phyloP scores from a whole-genome alignment of 148 eudicot species.

The Rhododendron vialii region DNA sequence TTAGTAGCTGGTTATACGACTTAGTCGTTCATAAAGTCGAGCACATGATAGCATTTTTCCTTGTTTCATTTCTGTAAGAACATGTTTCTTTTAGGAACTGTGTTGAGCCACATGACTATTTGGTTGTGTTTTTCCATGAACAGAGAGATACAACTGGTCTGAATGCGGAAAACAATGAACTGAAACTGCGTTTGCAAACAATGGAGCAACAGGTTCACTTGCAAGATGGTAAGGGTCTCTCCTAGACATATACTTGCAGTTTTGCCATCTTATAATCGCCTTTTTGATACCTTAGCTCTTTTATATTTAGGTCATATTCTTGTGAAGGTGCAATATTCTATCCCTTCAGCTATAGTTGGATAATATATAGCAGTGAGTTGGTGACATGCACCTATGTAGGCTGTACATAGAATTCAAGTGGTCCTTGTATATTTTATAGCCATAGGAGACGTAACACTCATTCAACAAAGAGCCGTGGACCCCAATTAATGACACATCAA shows the following conservation, averaged over 20 bases:
- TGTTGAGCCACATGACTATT: background rate
- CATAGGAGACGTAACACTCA: background rate
- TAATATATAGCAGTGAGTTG: background rate
- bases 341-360: background rate
- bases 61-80: background rate
- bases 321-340: background rate
- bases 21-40: background rate
- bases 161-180: constrained; percentile 86
- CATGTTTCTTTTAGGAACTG: background rate
- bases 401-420: background rate
- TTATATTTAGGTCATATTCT: background rate
- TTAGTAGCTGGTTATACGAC: background rate
- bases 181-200: constrained; percentile 86
- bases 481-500: background rate
- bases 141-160: constrained; percentile 95
- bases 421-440: background rate
- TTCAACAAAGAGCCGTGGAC: background rate
- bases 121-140: background rate
- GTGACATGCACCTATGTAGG: background rate
- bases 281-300: background rate
- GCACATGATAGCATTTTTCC: background rate
- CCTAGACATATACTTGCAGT: background rate
- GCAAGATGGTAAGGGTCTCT: constrained; percentile 71
- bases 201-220: constrained; percentile 97
- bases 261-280: background rate